These are phyloP conservation scores for Phytophthora hibernalis DNA, from an alignment of 352 stramenopile genomes.

Conservation along the genomic window DNA sequence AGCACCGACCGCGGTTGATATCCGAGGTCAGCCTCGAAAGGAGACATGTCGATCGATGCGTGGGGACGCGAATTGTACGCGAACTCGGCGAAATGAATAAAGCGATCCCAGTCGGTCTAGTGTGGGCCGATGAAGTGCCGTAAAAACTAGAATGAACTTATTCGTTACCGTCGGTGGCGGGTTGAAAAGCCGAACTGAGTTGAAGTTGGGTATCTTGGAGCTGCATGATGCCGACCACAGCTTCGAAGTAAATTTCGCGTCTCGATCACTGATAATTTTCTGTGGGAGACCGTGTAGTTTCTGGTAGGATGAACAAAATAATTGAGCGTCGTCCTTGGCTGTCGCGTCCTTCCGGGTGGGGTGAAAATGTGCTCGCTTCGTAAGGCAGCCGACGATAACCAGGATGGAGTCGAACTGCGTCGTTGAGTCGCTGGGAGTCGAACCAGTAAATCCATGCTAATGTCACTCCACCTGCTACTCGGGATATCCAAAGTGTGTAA, in stretches of 20 bases:
- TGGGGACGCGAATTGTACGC: not conserved
- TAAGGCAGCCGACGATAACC: not conserved
- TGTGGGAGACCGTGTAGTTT: not conserved
- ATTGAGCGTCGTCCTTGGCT: not conserved
- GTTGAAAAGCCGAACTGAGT: not conserved
- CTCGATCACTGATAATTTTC: not conserved
- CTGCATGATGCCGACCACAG: not conserved
- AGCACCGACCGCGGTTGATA: not conserved
- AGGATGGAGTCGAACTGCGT: not conserved
- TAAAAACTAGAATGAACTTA: not conserved
- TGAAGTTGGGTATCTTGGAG: not conserved
- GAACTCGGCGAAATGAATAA: not conserved
- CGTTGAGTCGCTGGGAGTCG: not conserved
- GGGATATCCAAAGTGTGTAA: not conserved
- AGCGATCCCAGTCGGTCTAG: not conserved
- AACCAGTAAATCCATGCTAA: not conserved
- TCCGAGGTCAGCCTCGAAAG: not conserved
- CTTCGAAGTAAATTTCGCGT: not conserved
- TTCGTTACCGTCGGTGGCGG: not conserved
- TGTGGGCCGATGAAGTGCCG: not conserved
- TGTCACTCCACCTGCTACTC: not conserved
- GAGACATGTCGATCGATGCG: not conserved
- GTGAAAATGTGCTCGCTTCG: not conserved
- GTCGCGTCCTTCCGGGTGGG: not conserved
- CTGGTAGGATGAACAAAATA: not conserved